Percentiles rank a stretch among this genome's conserved stretches.
Conservation (phyloP, 2,329 filamentous ascomycete species). For the Colletotrichum musicola region DNA sequence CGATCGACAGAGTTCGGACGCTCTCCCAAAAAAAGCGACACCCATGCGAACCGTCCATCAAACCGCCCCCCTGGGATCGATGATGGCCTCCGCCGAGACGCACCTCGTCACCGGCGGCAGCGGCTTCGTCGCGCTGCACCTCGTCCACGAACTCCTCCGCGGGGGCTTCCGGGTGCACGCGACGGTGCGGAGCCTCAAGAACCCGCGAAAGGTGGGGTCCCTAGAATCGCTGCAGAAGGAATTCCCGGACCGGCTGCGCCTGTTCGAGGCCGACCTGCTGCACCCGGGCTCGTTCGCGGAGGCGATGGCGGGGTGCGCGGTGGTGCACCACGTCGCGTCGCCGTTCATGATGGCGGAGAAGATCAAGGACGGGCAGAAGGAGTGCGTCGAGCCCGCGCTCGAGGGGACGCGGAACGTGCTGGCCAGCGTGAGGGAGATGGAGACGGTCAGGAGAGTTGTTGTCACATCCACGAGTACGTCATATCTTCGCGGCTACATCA, state of each 20-base stretch:
- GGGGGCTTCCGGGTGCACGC: background rate
- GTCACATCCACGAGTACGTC: conserved; percentile 40
- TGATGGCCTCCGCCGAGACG: background rate
- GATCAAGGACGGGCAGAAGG: conserved; percentile 44
- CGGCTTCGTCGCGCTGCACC: conserved; percentile 42
- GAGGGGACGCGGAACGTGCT: conserved; percentile 45
- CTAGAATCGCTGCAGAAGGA: background rate
- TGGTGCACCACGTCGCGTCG: conserved; percentile 51
- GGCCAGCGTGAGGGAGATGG: conserved; percentile 41
- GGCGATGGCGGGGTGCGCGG: conserved; percentile 45
- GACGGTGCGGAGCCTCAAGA: conserved; percentile 3
- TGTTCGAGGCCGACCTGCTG: conserved; percentile 45
- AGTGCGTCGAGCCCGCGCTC: conserved; percentile 46
- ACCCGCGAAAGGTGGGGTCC: background rate
- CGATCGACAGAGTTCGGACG: no score
- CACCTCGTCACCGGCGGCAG: conserved; percentile 44
- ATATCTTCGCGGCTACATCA: no score
- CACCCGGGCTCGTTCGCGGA: conserved; percentile 45
- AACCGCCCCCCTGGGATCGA: no score
- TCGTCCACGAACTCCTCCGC: conserved; percentile 42
- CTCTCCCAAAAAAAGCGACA: no score
- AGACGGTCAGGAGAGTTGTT: conserved; percentile 44
- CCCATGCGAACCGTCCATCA: no score
- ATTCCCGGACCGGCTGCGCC: background rate
- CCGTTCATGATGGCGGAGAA: conserved; percentile 47